Conservation (phyloP, 1,139 yeast genomes). For the Diutina ranongensis region DNA sequence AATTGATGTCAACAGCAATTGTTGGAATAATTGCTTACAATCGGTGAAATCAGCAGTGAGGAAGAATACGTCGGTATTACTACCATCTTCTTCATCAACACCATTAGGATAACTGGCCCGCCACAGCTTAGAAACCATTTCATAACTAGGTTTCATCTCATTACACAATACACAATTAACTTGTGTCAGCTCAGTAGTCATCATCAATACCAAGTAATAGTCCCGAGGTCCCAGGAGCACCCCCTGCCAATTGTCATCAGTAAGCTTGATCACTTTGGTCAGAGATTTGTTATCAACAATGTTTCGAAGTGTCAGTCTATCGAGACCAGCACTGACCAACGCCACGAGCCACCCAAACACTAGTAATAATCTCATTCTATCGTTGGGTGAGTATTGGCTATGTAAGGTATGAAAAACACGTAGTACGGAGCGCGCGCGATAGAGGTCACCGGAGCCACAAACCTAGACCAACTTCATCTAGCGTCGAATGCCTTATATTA, state of each 20-base stretch:
- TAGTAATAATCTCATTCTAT: background rate
- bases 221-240: conserved; percentile 62
- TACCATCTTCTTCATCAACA: conserved; percentile 17
- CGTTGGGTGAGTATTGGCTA: background rate
- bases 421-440: background rate
- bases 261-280: conserved; percentile 23
- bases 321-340: background rate
- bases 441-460: too few relatives aligned
- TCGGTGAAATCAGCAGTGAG: conserved; percentile 63
- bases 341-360: conserved; percentile 4
- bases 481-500: too few relatives aligned
- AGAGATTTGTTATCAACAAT: background rate
- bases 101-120: conserved; percentile 34
- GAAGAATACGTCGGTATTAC: conserved; percentile 41
- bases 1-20: conserved; percentile 53
- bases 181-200: conserved; percentile 65
- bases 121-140: conserved; percentile 46
- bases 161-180: conserved; percentile 72
- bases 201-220: conserved; percentile 48
- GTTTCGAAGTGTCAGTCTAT: background rate
- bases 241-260: conserved; percentile 48
- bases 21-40: conserved; percentile 41
- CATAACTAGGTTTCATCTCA: conserved; percentile 57
- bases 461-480: too few relatives aligned
- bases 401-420: background rate